These are phyloP conservation scores for Cladochytrium replicatum DNA, from an alignment of 192 early-diverging fungal genomes.

Conservation along the genomic window DNA sequence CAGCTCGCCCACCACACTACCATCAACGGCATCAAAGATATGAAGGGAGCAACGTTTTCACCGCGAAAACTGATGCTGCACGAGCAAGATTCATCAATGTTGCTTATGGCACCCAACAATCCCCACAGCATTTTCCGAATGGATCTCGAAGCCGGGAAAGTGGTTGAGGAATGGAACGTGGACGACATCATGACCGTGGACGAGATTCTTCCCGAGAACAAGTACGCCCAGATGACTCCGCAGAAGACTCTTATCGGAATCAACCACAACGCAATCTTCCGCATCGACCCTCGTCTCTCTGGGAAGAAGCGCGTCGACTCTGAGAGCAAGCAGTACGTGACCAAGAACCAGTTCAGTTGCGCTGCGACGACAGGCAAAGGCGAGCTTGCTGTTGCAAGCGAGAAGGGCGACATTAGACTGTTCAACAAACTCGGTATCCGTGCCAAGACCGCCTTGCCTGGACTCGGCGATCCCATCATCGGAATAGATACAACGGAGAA, in stretches of 20 bases:
- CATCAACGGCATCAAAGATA: slow-evolving; percentile 61
- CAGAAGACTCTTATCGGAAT: slow-evolving; percentile 72
- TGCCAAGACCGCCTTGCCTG: slow-evolving; percentile 83
- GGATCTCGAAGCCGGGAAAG: slow-evolving; percentile 84
- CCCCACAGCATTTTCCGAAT: slow-evolving; percentile 70
- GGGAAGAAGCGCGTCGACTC: slow-evolving; percentile 60
- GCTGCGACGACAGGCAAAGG: slow-evolving; percentile 70
- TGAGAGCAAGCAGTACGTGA: slow-evolving; percentile 61
- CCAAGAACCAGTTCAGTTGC: slow-evolving; percentile 59
- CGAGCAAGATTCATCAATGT: slow-evolving; percentile 68
- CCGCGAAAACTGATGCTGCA: slow-evolving; percentile 77
- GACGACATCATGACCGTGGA: slow-evolving; percentile 60
- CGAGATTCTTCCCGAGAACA: slow-evolving; percentile 60
- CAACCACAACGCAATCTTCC: slow-evolving; percentile 73
- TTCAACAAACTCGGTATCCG: slow-evolving; percentile 65
- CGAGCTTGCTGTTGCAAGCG: slow-evolving; percentile 67
- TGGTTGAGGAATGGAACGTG: slow-evolving; percentile 90
- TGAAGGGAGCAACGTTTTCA: slow-evolving; percentile 50
- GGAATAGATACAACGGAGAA: slow-evolving; percentile 83
- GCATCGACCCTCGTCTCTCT: slow-evolving; percentile 76
- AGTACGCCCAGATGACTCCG: slow-evolving; percentile 69
- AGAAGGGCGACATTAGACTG: slow-evolving; percentile 83
- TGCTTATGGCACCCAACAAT: slow-evolving; percentile 65
- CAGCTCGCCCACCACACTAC: slow-evolving; percentile 67
- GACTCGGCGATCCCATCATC: slow-evolving; percentile 75